Conservation (phyloP, 164 flowering plant genomes). For the Vitis vinifera region ASM3070453v1 NC_081822.1:33207001-33207500, state of each 20-base stretch:
- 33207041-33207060: constrained; percentile 25
- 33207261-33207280: constrained; percentile 79
- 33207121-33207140: constrained; percentile 58
- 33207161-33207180: not conserved
- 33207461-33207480: constrained; percentile 17
- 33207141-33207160: not conserved
- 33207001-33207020: constrained; percentile 79
- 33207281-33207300: constrained; percentile 63
- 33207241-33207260: not conserved
- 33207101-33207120: constrained; percentile 83
- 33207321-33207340: constrained; percentile 86
- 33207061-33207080: constrained; percentile 20
- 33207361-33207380: constrained; percentile 85
- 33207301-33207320: constrained; percentile 86
- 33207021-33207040: constrained; percentile 80
- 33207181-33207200: not conserved
- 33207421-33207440: too few relatives aligned
- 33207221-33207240: too few relatives aligned
- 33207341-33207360: constrained; percentile 91
- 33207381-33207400: constrained; percentile 47
- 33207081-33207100: constrained; percentile 43
- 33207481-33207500: constrained; percentile 92
- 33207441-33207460: not conserved
- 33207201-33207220: too few relatives aligned
- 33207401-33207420: too few relatives aligned